Base-by-base conservation (phyloP, 371 early-diverging fungal genomes). In the Massospora cicadina region DNA sequence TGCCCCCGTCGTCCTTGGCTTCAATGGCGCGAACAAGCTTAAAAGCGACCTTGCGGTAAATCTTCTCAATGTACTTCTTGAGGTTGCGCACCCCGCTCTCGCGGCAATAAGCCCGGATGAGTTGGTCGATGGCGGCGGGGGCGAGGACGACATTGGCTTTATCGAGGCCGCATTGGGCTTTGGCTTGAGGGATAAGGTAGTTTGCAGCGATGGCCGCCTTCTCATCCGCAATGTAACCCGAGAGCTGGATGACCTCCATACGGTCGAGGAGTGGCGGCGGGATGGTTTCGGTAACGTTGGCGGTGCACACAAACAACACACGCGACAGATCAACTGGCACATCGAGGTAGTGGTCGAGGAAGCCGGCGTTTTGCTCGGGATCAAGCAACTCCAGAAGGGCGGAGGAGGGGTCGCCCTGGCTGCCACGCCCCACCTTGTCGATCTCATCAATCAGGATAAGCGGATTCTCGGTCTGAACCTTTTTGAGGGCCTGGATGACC, bases 301-400 rank as follows among this genome's bases (percentile, higher is more conserved):
- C 98, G 0, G 98, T 98, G 76, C 96, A 96, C 17, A 98, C 92
- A 77, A 98, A 98, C 43, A 98, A 77, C 2, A 93, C 93, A 68
- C 92, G 90, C 68, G 94, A 93, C 32, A 98, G 79, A 72, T 98
- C 95, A 21, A 96, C 79, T 0, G 97, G 97, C 1, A 96, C 91
- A 73, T 98, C 98, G 89, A 98, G 87, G 76, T 95, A 98, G 71
- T 98, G 96, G 75, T 98, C 98, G 70, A 96, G 78, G 78, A 98
- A 98, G 13, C 91, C 84, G 65, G 75, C 77, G 71, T 98, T 96
- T 72, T 98, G 97, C 69, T 96, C 96, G 5, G 97, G 97, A 68
- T 98, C 98, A 31, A 98, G 78, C 31, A 96, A 74, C 74, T 98
- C 98, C 24, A 98, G 76, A 58, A 98, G 82, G 1, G 96, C 97